phyloP scores from a whole-genome alignment of 164 flowering plant species.

The Nymphaea thermarum region DNA sequence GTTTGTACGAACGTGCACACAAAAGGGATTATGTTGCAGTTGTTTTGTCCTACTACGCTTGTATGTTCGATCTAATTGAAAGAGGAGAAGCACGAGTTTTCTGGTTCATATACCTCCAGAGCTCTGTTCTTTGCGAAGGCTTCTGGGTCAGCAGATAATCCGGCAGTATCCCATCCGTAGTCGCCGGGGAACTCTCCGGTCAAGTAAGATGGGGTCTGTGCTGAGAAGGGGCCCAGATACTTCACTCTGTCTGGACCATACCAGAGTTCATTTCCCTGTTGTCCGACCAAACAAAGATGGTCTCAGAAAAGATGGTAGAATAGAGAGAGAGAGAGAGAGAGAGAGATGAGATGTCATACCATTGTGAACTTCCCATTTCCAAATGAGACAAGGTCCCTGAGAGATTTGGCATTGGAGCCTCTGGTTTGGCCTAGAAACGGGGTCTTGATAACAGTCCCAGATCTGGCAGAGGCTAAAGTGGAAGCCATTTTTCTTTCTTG shows the following conservation, averaged over 20 bases:
- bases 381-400: constrained; percentile 57
- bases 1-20: neutral
- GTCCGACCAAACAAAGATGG: neutral
- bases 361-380: constrained; percentile 59
- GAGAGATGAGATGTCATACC: constrained; percentile 25
- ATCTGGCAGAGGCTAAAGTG: constrained; percentile 38
- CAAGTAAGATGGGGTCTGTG: constrained; percentile 85
- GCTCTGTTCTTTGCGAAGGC: constrained; percentile 93
- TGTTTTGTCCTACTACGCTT: neutral
- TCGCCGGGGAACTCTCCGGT: constrained; percentile 95
- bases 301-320: neutral
- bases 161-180: constrained; percentile 97
- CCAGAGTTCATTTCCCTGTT: constrained; percentile 60
- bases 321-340: neutral
- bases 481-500: constrained; percentile 19
- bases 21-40: neutral
- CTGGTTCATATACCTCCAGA: constrained; percentile 52
- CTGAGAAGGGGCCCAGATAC: constrained; percentile 95
- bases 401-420: constrained; percentile 36
- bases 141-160: constrained; percentile 90
- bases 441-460: constrained; percentile 46
- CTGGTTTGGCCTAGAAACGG: constrained; percentile 64
- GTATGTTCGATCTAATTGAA: neutral
- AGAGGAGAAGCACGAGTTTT: neutral
- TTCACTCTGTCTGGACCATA: constrained; percentile 94